Percentiles rank a stretch among this genome's conserved stretches.
Conservation (phyloP, 108 stramenopile genomes). For the Nitzschia sp. region DNA sequence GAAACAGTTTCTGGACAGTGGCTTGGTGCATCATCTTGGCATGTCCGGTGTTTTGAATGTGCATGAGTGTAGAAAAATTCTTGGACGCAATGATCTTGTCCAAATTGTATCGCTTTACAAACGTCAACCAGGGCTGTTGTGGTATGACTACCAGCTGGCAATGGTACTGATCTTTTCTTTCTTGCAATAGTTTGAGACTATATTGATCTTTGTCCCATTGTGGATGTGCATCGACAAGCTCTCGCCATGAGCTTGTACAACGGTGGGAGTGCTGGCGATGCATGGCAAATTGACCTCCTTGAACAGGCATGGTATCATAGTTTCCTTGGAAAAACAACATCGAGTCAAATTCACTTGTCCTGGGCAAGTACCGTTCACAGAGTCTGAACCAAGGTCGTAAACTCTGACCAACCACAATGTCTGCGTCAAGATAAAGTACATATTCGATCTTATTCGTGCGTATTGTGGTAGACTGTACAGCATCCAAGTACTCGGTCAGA, state of each 20-base stretch:
- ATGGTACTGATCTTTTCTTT: neutral
- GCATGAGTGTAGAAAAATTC: conserved; percentile 1
- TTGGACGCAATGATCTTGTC: neutral
- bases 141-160: neutral
- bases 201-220: neutral
- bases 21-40: neutral
- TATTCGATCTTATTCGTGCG: neutral
- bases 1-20: neutral
- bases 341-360: neutral
- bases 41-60: neutral
- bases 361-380: neutral
- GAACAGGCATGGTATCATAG: neutral
- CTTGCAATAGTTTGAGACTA: neutral
- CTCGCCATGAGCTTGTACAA: neutral
- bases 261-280: neutral
- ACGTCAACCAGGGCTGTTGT: neutral
- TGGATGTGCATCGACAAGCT: neutral
- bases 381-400: neutral
- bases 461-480: neutral
- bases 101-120: neutral
- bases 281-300: neutral
- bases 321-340: neutral
- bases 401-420: neutral
- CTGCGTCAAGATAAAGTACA: neutral
- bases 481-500: neutral